A percentile compares a stretch with the other conserved stretches of the same genome.
Evolutionary conservation across 768 basidiomycete species (phyloP).

Genomic region (Crucibulum laeve): DNA sequence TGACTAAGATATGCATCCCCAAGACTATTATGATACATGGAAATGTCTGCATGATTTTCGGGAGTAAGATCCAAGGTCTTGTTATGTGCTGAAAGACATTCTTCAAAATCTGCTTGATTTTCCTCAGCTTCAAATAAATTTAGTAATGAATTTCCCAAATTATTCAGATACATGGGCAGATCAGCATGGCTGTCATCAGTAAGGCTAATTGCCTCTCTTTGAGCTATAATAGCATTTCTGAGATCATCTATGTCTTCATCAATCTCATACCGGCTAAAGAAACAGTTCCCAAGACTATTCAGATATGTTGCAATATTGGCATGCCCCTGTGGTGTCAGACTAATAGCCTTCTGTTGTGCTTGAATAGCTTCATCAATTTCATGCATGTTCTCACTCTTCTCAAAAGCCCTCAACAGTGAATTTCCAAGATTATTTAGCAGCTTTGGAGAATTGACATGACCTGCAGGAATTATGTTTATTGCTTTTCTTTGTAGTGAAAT

Average conservation of each 20-base stretch:
- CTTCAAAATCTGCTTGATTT: background rate
- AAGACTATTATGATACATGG: background rate
- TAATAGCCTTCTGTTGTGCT: background rate
- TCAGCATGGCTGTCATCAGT: background rate
- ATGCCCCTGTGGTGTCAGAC: conserved; percentile 2
- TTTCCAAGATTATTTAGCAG: no score
- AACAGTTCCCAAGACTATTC: background rate
- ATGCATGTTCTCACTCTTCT: background rate
- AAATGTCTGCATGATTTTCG: background rate
- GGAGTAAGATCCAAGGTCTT: background rate
- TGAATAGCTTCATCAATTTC: background rate
- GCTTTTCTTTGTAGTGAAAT: no score
- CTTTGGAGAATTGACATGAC: no score
- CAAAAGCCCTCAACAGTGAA: background rate
- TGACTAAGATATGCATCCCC: background rate
- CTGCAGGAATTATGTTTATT: no score
- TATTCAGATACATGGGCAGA: background rate
- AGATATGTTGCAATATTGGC: background rate
- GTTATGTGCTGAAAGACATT: background rate
- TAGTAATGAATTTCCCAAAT: background rate
- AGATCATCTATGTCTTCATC: background rate
- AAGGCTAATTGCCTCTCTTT: background rate
- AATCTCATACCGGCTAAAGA: background rate
- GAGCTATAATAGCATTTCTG: background rate
- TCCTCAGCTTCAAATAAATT: background rate